Conservation (phyloP, 192 early-diverging fungal genomes). For the Coemansia sp. region DNA sequence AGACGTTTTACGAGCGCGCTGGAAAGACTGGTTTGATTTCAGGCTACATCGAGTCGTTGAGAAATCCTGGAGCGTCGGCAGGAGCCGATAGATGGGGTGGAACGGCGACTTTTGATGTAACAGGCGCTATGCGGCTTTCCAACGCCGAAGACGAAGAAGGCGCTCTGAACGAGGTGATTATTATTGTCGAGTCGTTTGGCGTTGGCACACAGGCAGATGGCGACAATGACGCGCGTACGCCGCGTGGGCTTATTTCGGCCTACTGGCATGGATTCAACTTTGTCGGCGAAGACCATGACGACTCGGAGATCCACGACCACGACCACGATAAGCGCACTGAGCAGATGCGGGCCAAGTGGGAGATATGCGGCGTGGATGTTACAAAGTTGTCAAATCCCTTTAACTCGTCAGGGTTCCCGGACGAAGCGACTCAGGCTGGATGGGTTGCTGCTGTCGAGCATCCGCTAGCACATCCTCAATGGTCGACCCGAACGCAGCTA, state of each 20-base stretch:
- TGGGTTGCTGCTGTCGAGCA: conserved; percentile 48
- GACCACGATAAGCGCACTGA: conserved; percentile 41
- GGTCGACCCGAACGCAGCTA: conserved; percentile 30
- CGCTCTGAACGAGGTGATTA: conserved; percentile 63
- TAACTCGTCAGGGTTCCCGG: conserved; percentile 73
- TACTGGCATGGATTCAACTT: conserved; percentile 58
- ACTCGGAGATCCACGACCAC: conserved; percentile 53
- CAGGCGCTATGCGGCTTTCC: conserved; percentile 40
- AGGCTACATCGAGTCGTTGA: conserved; percentile 18
- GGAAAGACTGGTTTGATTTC: conserved; percentile 29
- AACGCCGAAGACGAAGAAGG: conserved; percentile 45
- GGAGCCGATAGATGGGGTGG: conserved; percentile 69
- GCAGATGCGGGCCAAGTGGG: conserved; percentile 58
- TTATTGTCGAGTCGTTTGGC: conserved; percentile 78
- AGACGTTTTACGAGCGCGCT: conserved; percentile 65
- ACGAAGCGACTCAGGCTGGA: conserved; percentile 54
- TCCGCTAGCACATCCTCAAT: conserved; percentile 29
- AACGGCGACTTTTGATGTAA: conserved; percentile 60
- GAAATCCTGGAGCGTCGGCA: conserved; percentile 21
- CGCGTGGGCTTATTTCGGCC: conserved; percentile 71
- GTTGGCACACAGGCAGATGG: conserved; percentile 67
- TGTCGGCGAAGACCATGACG: conserved; percentile 53
- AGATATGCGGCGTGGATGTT: conserved; percentile 76
- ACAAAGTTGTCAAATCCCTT: conserved; percentile 58
- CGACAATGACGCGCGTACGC: conserved; percentile 73